A percentile compares a stretch with the other conserved stretches of the same genome.
phyloP scores from a whole-genome alignment of 805 yeast genomes.

The Lipomyces sp. region DNA sequence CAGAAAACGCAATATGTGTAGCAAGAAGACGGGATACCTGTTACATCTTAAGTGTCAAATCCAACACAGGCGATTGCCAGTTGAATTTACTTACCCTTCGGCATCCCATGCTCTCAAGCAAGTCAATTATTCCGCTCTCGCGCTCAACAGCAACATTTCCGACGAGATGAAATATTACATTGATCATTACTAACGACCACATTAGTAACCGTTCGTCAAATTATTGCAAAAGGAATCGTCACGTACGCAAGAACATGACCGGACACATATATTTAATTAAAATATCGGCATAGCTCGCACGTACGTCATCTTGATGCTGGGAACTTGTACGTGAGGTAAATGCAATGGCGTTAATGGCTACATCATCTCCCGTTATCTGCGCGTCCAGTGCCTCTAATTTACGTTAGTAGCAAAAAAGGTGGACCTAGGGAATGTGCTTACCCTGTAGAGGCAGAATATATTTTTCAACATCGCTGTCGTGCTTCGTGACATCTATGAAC shows the following conservation, averaged over 20 bases:
- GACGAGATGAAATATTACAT: conserved; percentile 44
- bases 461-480: conserved; percentile 40
- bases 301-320: conserved; percentile 32
- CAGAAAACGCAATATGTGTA: conserved; percentile 39
- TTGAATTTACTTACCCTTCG: conserved; percentile 8
- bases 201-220: neutral
- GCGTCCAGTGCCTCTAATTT: conserved; percentile 42
- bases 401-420: neutral
- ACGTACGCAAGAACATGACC: conserved; percentile 40
- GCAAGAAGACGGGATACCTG: conserved; percentile 37
- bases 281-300: conserved; percentile 38
- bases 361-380: neutral
- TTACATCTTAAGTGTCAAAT: neutral
- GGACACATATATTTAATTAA: conserved; percentile 43
- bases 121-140: conserved; percentile 42
- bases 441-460: conserved; percentile 43
- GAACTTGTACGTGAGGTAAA: conserved; percentile 40
- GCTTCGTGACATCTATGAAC: conserved; percentile 37
- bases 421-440: neutral
- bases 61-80: neutral
- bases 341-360: conserved; percentile 36
- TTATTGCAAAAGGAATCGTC: neutral
- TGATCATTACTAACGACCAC: conserved; percentile 39
- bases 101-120: conserved; percentile 44
- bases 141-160: conserved; percentile 44